Evolutionary conservation across 176 grass and related monocot genomes (phyloP), one percentile per base, ranked within the genome.

Genomic region (Elymus sibiricus): DNA sequence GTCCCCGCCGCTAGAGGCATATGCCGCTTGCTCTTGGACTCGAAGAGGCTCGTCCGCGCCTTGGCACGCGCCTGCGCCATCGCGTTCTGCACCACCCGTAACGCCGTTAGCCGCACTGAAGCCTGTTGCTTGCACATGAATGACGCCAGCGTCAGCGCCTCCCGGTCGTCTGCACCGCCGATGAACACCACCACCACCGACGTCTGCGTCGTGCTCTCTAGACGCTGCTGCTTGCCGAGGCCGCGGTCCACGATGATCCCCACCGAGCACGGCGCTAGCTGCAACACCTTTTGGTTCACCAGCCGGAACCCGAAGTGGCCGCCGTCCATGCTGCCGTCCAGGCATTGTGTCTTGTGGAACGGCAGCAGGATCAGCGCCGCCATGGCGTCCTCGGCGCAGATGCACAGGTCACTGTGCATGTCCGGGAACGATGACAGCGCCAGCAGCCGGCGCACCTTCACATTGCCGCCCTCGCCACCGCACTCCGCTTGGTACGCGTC

Each of bases 381-480:
- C 94, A 88, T 92, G 14, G 84, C 90, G 80, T 97, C 94, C 76
- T 91, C 88, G 0, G 92, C 90, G 64, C 89, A 91, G 70, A 91
- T 88, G 83, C 92, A 97, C n/a, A 97, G 83, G 86, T 97, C 94
- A 63, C 65, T 74, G 58, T 94, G 87, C 94, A 97, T 94, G 90
- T 94, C 92, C 4, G 68, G 80, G 79, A 97, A 97, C 25, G 87
- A 84, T 1, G 94, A 97, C 7, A 97, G 68, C 22, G 90, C 92
- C 16, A 97, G 79, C 40, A 94, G 63, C 2, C 90, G 59, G 0
- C 64, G 84, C 58, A 97, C 89, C 87, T 86, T 88, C 5, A 51
- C 72, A 27, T 55, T 76, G 27, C 86, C 79, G 16, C 39, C 86
- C 0, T 82, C 85, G 22, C 79, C 85, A 6, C 79, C 91, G 69